These are phyloP conservation scores for Stagonosporopsis cucurbitacearum DNA, from an alignment of 2,329 filamentous ascomycete genomes.

Conservation along the genomic window DNA sequence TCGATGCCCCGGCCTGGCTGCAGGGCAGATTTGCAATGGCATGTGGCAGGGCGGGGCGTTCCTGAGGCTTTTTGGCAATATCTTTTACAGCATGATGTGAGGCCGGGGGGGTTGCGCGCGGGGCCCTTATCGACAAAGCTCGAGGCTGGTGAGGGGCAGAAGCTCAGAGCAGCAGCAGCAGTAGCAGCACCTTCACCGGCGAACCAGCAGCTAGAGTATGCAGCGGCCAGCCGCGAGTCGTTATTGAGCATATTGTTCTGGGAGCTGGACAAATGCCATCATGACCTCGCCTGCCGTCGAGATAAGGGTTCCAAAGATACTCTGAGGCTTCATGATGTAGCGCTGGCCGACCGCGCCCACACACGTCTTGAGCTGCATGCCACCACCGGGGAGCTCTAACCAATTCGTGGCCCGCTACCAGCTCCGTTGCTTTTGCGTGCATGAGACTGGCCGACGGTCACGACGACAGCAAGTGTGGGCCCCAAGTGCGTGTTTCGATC, in stretches of 20 bases:
- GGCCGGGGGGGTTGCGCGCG: conserved; percentile 14
- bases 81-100: conserved; percentile 22
- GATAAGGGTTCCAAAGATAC: conserved; percentile 9
- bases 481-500: conserved; percentile 25
- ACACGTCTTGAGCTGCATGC: conserved; percentile 13
- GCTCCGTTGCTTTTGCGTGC: conserved; percentile 36
- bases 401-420: conserved; percentile 27
- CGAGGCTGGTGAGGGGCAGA: conserved; percentile 14
- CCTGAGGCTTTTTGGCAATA: conserved; percentile 24
- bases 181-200: conserved; percentile 15
- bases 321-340: neutral
- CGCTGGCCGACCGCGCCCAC: conserved; percentile 4
- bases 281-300: conserved; percentile 5
- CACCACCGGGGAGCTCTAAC: conserved; percentile 33
- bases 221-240: neutral
- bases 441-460: conserved; percentile 27
- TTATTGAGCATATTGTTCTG: conserved; percentile 3
- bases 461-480: conserved; percentile 22
- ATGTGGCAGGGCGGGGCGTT: conserved; percentile 21
- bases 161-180: conserved; percentile 13
- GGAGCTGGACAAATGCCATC: conserved; percentile 10
- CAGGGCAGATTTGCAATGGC: conserved; percentile 7
- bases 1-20: conserved; percentile 19
- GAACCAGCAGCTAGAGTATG: neutral
- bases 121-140: conserved; percentile 17